These are phyloP conservation scores for Sporothrix globosa DNA, from an alignment of 2,329 filamentous ascomycete genomes.

Conservation along the genomic window DNA sequence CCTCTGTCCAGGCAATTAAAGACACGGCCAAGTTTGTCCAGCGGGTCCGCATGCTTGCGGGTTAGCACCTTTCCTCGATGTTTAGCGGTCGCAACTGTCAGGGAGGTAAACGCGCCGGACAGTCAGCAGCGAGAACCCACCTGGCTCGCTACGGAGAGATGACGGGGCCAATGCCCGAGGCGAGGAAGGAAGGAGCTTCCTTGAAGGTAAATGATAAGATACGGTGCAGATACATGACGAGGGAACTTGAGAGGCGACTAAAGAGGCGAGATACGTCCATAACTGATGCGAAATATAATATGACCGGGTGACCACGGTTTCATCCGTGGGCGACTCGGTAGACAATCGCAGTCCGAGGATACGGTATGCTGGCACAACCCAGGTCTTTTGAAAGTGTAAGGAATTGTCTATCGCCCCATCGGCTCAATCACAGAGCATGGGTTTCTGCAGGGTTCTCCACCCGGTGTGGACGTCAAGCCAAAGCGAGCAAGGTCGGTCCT, in stretches of 20 bases:
- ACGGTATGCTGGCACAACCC: constrained; percentile 7
- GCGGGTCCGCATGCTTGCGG: not conserved
- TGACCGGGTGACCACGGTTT: constrained; percentile 13
- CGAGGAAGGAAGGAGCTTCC: not conserved
- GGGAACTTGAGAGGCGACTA: not conserved
- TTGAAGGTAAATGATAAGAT: not conserved
- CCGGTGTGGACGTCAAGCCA: not conserved
- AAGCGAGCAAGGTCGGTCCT: not conserved
- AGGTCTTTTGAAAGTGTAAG: not conserved
- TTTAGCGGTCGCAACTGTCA: not conserved
- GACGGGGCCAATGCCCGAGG: not conserved
- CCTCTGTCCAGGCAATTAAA: constrained; percentile 16
- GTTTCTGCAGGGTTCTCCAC: constrained; percentile 2
- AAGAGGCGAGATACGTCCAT: not conserved
- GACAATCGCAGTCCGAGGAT: constrained; percentile 14
- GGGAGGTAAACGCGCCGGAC: not conserved
- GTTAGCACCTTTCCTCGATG: constrained; percentile 2
- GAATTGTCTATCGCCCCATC: constrained; percentile 1
- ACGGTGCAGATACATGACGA: not conserved
- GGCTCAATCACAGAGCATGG: constrained; percentile 16
- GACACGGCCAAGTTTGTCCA: constrained; percentile 4
- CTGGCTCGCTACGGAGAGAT: not conserved
- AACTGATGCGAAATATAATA: not conserved
- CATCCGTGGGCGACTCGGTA: too few species aligned
- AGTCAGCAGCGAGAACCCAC: not conserved